Percentiles rank a stretch among this genome's conserved stretches.
Conservation (phyloP, 2,329 filamentous ascomycete genomes). For the Colletotrichum orbiculare region DNA sequence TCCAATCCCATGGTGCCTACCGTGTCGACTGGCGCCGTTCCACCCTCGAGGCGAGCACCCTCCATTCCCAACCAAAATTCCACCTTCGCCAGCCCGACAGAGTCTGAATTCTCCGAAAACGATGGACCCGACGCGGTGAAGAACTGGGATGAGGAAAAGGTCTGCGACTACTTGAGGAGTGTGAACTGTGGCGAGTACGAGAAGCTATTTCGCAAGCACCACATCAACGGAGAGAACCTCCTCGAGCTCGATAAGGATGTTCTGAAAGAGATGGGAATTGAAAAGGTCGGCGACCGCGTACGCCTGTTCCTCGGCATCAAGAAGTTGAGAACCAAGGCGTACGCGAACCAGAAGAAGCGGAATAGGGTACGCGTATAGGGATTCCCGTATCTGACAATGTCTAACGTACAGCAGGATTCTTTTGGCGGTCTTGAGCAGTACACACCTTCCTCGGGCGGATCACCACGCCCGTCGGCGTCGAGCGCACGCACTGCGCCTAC, state of each 20-base stretch:
- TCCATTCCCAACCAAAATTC: conserved; percentile 62
- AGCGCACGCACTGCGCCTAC: conserved; percentile 51
- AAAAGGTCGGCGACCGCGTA: conserved; percentile 96
- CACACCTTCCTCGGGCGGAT: conserved; percentile 69
- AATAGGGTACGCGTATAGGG: conserved; percentile 74
- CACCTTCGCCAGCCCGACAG: conserved; percentile 83
- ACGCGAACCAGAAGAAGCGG: conserved; percentile 82
- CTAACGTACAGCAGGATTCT: conserved; percentile 72
- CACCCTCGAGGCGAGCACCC: conserved; percentile 63
- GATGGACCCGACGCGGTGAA: conserved; percentile 81
- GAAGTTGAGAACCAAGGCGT: conserved; percentile 80
- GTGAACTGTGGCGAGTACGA: conserved; percentile 97
- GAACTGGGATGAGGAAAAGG: conserved; percentile 91
- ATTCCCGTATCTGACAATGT: not conserved
- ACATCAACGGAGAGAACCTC: conserved; percentile 97
- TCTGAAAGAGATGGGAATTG: conserved; percentile 97
- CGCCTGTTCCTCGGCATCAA: conserved; percentile 89
- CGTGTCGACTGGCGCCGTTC: conserved; percentile 60
- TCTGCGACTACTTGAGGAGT: conserved; percentile 89
- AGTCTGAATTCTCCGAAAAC: conserved; percentile 90
- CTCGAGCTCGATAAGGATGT: conserved; percentile 97
- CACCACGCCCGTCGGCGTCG: conserved; percentile 71
- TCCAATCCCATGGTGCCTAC: conserved; percentile 58
- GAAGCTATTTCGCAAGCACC: conserved; percentile 87
- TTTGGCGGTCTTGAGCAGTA: conserved; percentile 80